phyloP scores from a whole-genome alignment of 2,329 filamentous ascomycete species.

The Colletotrichum paranaense region DNA sequence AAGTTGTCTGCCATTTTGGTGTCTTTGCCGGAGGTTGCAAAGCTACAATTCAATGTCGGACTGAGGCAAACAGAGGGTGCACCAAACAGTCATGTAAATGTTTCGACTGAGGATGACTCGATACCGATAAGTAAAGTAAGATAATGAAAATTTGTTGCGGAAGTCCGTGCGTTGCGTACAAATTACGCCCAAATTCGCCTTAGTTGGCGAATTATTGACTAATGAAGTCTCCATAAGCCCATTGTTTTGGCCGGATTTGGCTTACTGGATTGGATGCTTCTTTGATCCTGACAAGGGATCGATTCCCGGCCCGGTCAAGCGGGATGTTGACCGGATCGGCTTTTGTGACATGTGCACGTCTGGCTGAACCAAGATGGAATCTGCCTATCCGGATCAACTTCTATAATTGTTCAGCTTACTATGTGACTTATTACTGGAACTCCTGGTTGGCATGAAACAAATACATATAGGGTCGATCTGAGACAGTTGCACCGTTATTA shows the following conservation, averaged over 20 bases:
- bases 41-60: background rate
- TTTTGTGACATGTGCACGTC: background rate
- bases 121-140: background rate
- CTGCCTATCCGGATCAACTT: too few species aligned
- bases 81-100: background rate
- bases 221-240: background rate
- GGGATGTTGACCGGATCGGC: background rate
- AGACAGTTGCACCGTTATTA: too few species aligned
- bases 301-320: background rate
- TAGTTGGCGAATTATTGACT: background rate
- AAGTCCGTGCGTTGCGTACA: background rate
- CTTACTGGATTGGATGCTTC: background rate
- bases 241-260: background rate
- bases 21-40: too few species aligned
- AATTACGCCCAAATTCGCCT: background rate
- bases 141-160: slow-evolving; percentile 8
- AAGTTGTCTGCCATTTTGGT: slow-evolving; percentile 13
- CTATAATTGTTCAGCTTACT: too few species aligned
- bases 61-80: background rate
- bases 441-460: too few species aligned
- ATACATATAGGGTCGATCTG: too few species aligned
- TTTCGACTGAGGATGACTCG: background rate
- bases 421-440: too few species aligned
- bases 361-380: background rate
- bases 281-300: background rate